A percentile compares a stretch with the other conserved stretches of the same genome.
These are phyloP conservation scores for Agrostemma githago DNA, from an alignment of 148 eudicot species.

Conservation along the genomic window DNA sequence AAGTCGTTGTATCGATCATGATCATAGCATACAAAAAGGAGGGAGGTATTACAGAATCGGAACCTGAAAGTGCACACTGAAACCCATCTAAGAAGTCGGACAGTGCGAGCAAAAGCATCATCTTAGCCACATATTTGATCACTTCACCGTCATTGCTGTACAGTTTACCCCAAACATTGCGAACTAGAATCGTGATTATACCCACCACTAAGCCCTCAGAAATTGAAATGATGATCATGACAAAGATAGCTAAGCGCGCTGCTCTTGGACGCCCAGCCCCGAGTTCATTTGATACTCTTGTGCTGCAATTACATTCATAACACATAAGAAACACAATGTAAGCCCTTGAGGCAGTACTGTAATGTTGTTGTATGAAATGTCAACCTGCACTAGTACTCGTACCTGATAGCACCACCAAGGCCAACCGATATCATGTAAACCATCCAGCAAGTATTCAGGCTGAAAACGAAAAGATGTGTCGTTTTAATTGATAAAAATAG, in stretches of 20 bases:
- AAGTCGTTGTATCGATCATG: background rate
- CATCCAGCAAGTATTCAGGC: slow-evolving; percentile 79
- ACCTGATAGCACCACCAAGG: slow-evolving; percentile 71
- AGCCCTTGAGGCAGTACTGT: no score
- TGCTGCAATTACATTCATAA: slow-evolving; percentile 20
- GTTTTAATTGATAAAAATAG: background rate
- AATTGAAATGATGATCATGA: slow-evolving; percentile 45
- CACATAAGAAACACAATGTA: no score
- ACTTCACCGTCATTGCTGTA: slow-evolving; percentile 61
- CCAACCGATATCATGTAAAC: slow-evolving; percentile 73
- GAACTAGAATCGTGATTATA: slow-evolving; percentile 38
- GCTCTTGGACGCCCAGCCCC: slow-evolving; percentile 53
- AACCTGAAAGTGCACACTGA: slow-evolving; percentile 72
- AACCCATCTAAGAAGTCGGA: slow-evolving; percentile 69
- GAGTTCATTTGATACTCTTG: slow-evolving; percentile 66
- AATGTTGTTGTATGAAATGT: background rate
- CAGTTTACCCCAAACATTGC: slow-evolving; percentile 61
- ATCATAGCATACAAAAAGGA: background rate
- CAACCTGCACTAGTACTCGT: background rate
- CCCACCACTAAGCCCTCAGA: slow-evolving; percentile 43
- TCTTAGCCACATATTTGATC: slow-evolving; percentile 45
- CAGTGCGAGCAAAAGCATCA: slow-evolving; percentile 54
- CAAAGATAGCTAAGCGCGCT: slow-evolving; percentile 47
- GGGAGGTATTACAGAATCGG: background rate
- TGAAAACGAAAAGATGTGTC: slow-evolving; percentile 17